These are phyloP conservation scores for Knufia petricola DNA, from an alignment of 2,329 filamentous ascomycete species.

Conservation along the genomic window DNA sequence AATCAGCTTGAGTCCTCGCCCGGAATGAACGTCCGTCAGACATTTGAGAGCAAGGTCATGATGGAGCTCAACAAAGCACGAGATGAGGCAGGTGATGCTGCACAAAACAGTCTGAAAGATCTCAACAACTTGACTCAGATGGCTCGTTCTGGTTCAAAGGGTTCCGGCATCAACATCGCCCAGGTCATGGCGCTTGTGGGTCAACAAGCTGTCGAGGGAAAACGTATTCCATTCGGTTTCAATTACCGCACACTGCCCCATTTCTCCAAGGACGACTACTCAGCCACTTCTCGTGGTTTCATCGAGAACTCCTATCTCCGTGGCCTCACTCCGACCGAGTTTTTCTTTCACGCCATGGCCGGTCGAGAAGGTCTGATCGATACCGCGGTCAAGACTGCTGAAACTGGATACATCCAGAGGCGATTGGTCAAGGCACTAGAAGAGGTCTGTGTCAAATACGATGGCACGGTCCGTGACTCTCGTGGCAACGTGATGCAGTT, in stretches of 20 bases:
- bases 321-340: constrained; percentile 88
- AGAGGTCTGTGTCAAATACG: constrained; percentile 95
- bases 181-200: constrained; percentile 98
- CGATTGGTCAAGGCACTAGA: constrained; percentile 96
- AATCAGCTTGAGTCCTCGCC: constrained; percentile 87
- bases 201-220: constrained; percentile 95
- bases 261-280: constrained; percentile 99
- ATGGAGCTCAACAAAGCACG: constrained; percentile 88
- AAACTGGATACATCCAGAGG: constrained; percentile 98
- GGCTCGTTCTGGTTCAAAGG: constrained; percentile 94
- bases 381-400: constrained; percentile 97
- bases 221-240: constrained; percentile 98
- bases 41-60: constrained; percentile 94
- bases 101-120: constrained; percentile 86
- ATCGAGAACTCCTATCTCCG: constrained; percentile 98
- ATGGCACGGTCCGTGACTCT: constrained; percentile 94
- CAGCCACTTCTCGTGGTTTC: constrained; percentile 89
- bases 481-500: constrained; percentile 95
- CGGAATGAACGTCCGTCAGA: constrained; percentile 97
- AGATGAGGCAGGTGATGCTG: constrained; percentile 89
- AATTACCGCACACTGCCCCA: constrained; percentile 95
- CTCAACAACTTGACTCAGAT: constrained; percentile 95
- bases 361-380: constrained; percentile 99
- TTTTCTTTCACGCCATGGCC: constrained; percentile 99
- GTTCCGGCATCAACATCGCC: constrained; percentile 97